phyloP scores from a whole-genome alignment of 1,284 basidiomycete species.

The Pascua guehoae region DNA sequence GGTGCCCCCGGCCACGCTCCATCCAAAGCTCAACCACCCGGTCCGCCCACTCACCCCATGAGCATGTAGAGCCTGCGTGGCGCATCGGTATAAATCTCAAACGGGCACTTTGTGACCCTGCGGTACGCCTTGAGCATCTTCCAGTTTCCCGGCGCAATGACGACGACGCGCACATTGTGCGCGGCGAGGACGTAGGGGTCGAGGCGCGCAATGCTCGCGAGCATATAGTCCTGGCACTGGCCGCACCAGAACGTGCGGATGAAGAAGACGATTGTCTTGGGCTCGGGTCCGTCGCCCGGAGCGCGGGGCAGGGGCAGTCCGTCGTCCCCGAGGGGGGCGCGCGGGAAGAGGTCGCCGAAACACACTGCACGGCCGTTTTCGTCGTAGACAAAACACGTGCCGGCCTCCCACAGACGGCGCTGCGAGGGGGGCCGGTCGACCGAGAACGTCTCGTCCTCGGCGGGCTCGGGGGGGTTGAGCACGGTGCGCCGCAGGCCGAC shows the following conservation, averaged over 20 bases:
- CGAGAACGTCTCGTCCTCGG: slow-evolving; percentile 26
- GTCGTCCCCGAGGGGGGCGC: slow-evolving; percentile 34
- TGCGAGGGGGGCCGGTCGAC: slow-evolving; percentile 30
- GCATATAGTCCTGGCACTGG: slow-evolving; percentile 47
- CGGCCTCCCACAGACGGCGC: slow-evolving; percentile 35
- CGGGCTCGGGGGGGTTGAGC: slow-evolving; percentile 9
- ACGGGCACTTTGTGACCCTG: slow-evolving; percentile 42
- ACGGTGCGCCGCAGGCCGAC: slow-evolving; percentile 2
- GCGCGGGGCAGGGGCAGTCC: slow-evolving; percentile 28
- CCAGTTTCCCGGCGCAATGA: slow-evolving; percentile 45
- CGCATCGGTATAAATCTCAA: slow-evolving; percentile 43
- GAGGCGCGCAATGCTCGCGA: slow-evolving; percentile 36
- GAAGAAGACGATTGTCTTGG: slow-evolving; percentile 38
- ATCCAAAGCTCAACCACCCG: no score
- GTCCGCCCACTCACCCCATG: background rate
- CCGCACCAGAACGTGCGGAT: slow-evolving; percentile 47
- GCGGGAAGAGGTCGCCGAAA: slow-evolving; percentile 36
- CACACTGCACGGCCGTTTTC: slow-evolving; percentile 34
- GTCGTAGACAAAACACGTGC: slow-evolving; percentile 36
- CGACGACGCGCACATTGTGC: slow-evolving; percentile 36
- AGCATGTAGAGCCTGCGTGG: background rate
- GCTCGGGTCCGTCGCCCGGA: slow-evolving; percentile 17
- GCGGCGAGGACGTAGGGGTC: slow-evolving; percentile 39
- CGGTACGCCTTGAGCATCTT: slow-evolving; percentile 45
- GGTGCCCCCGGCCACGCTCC: no score